Base-by-base conservation (phyloP, 2,329 filamentous ascomycete species). In the Pseudogymnoascus sp. region DNA sequence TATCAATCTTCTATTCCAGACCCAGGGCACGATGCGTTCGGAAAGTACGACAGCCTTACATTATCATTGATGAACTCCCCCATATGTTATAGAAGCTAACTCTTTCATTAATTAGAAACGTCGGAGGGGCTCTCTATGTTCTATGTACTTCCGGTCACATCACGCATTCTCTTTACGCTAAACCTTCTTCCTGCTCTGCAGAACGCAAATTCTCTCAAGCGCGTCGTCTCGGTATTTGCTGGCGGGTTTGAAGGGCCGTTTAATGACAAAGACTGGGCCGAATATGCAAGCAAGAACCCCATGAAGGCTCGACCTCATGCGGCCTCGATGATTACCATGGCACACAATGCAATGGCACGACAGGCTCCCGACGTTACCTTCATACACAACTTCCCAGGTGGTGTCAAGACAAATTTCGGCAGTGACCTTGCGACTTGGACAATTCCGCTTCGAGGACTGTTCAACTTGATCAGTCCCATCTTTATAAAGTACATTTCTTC, bases 121-220 rank as follows among this genome's bases (percentile, higher is more conserved):
- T 61, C 73, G 0, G 85, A 88, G 70, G 81, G 80, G 0, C 73
- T 88, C 1, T 76, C 81, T 55, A 73, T 75, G 29, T 75, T 78
- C 38, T 75, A 77, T 19, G 75, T 78, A 6, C 74, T 86, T 10
- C 74, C 75, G 6, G 81, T 81, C 72, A 85, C 86, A 71, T 75
- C 80, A 1, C 83, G 84, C 16, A 76, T 80, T 59, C 81, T 81
- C 45, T 80, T 86, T 67, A 74, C 80, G 6, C 62, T 76, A 55
- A 83, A 84, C 60, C 77, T 88, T 0, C 77, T 87, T 6, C 83
- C 84, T 0, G 74, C 80, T 0, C 74, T 87, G 0, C 74, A 75
- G n/a, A 69, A 69, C n/a, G 78, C 81, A 0, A 64, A 73, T 0
- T 65, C 69, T 3, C 73, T 82, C 12, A 77, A 78, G 0, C 80